Evolutionary conservation across 768 basidiomycete genomes (phyloP).

Genomic region (Crucibulum laeve): DNA sequence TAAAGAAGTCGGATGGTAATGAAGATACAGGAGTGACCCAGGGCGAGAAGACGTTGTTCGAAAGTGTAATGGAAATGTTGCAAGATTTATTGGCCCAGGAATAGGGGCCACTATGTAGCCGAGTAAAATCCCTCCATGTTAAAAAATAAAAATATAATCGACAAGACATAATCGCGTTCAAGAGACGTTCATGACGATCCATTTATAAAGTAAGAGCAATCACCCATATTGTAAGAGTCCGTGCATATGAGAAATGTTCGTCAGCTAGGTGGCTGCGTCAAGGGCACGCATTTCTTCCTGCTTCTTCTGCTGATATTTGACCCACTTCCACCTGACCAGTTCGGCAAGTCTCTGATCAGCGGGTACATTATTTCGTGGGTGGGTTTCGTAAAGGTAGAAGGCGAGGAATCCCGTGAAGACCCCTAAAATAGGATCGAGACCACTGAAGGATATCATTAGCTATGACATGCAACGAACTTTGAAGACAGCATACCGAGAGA

Average conservation of each 20-base stretch:
- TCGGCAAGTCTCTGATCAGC: conserved; percentile 48
- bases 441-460: conserved; percentile 29
- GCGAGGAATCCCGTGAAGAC: conserved; percentile 76
- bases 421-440: conserved; percentile 69
- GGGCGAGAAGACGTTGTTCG: conserved; percentile 41
- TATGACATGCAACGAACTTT: conserved; percentile 2
- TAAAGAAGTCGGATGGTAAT: conserved; percentile 34
- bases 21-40: conserved; percentile 25
- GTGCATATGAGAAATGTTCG: no score
- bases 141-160: no score
- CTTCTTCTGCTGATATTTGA: conserved; percentile 33
- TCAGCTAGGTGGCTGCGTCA: conserved; percentile 29
- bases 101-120: conserved; percentile 2
- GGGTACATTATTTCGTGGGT: conserved; percentile 67
- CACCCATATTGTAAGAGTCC: no score
- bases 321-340: conserved; percentile 68
- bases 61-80: conserved; percentile 45
- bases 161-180: no score
- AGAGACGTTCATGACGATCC: no score
- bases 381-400: conserved; percentile 75
- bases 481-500: conserved; percentile 41
- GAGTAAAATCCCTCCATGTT: not conserved
- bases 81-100: conserved; percentile 24
- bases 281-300: conserved; percentile 32
- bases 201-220: no score